A percentile compares a stretch with the other conserved stretches of the same genome.
Conservation (phyloP, 345 rosid species). For the Salix dunnii region DNA sequence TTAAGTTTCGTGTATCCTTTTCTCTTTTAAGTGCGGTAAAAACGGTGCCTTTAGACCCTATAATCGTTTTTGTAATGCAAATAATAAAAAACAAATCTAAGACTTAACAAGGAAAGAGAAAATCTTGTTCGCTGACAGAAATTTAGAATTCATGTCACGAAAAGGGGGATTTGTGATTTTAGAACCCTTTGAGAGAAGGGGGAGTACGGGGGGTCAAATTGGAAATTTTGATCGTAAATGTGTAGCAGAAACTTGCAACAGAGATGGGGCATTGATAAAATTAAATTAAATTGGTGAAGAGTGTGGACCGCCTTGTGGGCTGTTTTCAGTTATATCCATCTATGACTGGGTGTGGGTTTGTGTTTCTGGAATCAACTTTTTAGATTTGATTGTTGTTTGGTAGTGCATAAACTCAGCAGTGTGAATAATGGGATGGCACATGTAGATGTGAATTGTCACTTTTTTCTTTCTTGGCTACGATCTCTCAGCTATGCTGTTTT, state of each 20-base stretch:
- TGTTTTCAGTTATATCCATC: neutral
- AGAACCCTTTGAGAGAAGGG: neutral
- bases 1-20: neutral
- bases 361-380: neutral
- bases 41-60: neutral
- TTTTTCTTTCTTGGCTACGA: neutral
- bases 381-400: neutral
- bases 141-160: neutral
- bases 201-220: neutral
- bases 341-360: neutral
- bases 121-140: neutral
- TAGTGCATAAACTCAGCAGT: neutral
- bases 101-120: neutral
- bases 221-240: neutral
- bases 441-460: neutral
- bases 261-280: neutral
- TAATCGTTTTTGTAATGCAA: neutral
- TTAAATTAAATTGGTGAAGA: neutral
- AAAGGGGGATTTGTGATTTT: neutral
- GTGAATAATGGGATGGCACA: neutral
- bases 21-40: neutral
- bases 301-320: constrained; percentile 6
- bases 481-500: neutral
- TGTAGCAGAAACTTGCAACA: neutral
- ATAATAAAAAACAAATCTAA: neutral